Base-by-base conservation (phyloP, 83 land plant species). In the Diphasiastrum complanatum region DNA sequence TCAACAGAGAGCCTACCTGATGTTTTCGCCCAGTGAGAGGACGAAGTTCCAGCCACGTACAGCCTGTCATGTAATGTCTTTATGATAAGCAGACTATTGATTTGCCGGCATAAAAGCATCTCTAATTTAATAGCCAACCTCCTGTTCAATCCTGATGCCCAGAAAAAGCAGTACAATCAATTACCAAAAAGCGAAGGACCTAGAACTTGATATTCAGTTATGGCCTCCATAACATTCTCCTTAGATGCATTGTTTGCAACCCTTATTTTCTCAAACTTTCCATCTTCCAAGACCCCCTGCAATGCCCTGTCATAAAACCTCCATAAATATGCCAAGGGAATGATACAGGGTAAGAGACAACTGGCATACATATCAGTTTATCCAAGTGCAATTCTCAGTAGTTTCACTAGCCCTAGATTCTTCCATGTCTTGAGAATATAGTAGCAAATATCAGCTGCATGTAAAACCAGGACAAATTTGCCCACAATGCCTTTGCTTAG, bases 21-120 rank as follows among this genome's bases (percentile, higher is more conserved):
- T 93, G 99, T 64, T 93, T 93, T 71, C 99, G 79, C 12, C 99
- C 99, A 66, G 99, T 93, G 1, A 83, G 73, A 25, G 99, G 96
- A 18, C 60, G 79, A 26, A 93, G 79, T 80, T 93, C 91, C 54
- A 93, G 64, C 99, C 99, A 93, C 33, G 96, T 81, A 47, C 71
- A 93, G 22, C 99, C 99, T 93, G 77, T 46, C 43, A 38, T 14
- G 14, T 8, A 14, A 38, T 14, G 43, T 38, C 43, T 8, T 8
- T 8, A 38, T 14, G 12, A 38, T 8, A 14, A 14, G 14, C 8
- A 38, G 43, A 38, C 8, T 38, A 38, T 38, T 14, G 14, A 8
- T 8, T 38, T 38, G 14, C 8, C 8, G 14, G 8, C 14, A 38
- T 38, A 14, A 38, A 38, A 8, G 12, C 43, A 14, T 38, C 14